Base-by-base conservation (phyloP, 352 stramenopile genomes). In the Lagenidium sp. region DNA sequence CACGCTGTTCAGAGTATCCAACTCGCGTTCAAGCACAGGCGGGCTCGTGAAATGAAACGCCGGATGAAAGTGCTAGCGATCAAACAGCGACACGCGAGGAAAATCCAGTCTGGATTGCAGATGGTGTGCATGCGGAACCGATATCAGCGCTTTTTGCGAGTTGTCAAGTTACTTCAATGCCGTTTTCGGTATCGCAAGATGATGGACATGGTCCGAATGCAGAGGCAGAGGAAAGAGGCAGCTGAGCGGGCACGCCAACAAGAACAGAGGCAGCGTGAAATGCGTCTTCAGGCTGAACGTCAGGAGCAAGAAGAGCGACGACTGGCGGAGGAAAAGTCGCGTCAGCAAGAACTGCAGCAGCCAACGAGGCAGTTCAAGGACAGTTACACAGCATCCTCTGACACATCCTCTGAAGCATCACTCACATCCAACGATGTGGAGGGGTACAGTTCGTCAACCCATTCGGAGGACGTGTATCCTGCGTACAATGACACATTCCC, bases 381-480 rank as follows among this genome's bases (percentile, higher is more conserved):
- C 50, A 85, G 73, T 52, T 72, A 81, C 20, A 87, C 74, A 0
- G 75, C 70, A 4, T 91, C 78, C 22, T 85, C 73, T 3, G 61
- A 78, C 13, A 84, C 63, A 19, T 89, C 77, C 12, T 76, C 63
- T 2, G 61, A 76, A 20, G 46, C 63, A 6, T 86, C 73, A 0
- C 36, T 86, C 36, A 73, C 66, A 1, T 87, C 73, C 7, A 82
- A 91, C 41, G 78, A 88, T 37, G 69, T 85, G 15, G 78, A 87
- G 57, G 73, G 71, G 13, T 63, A 77, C 43, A 58, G 60, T 5
- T 85, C 78, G 22, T 83, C 75, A 11, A 63, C 65, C 11, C 73
- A 80, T 40, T 85, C 71, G 31, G 71, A 85, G n/a, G 71, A 87
- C 41, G 48, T 65, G 6, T 81, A 74, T 50, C 44, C 68, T 13